These are phyloP conservation scores for Bremia lactucae DNA, from an alignment of 352 stramenopile genomes.

Conservation along the genomic window DNA sequence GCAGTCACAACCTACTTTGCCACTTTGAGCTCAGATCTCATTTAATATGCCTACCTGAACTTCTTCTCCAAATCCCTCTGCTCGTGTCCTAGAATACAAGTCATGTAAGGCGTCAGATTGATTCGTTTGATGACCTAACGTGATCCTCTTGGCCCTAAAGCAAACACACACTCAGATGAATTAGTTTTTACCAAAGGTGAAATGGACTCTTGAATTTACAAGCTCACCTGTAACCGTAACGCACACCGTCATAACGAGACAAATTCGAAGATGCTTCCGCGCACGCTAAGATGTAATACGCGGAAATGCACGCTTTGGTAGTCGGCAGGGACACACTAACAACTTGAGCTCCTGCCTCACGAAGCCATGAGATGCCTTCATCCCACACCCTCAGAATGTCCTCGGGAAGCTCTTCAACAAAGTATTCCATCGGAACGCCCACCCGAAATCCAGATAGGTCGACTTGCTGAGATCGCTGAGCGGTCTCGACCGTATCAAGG, in stretches of 20 bases:
- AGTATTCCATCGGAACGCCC: conserved; percentile 92
- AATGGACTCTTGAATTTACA: neutral
- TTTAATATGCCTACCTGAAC: no score
- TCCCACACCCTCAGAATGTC: conserved; percentile 83
- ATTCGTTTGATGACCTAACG: conserved; percentile 37
- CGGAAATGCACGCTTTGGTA: conserved; percentile 84
- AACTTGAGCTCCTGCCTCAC: conserved; percentile 58
- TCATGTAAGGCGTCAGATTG: conserved; percentile 76
- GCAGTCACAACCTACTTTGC: neutral
- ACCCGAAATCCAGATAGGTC: conserved; percentile 79
- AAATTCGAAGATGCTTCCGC: conserved; percentile 98
- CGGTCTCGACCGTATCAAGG: conserved; percentile 21
- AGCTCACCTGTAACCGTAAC: conserved; percentile 72
- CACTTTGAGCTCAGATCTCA: no score
- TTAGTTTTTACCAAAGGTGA: neutral
- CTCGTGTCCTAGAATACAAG: conserved; percentile 80
- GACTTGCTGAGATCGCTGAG: conserved; percentile 14
- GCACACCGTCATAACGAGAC: conserved; percentile 93
- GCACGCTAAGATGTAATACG: conserved; percentile 97
- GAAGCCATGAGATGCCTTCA: conserved; percentile 57
- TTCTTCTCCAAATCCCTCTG: conserved; percentile 86
- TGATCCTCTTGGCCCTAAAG: conserved; percentile 42
- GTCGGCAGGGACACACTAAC: conserved; percentile 65
- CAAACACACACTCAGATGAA: neutral
- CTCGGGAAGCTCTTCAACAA: conserved; percentile 83